A percentile compares a stretch with the other conserved stretches of the same genome.
These are phyloP conservation scores for Cladophialophora bantiana DNA, from an alignment of 2,329 filamentous ascomycete species.

Conservation along the genomic window DNA sequence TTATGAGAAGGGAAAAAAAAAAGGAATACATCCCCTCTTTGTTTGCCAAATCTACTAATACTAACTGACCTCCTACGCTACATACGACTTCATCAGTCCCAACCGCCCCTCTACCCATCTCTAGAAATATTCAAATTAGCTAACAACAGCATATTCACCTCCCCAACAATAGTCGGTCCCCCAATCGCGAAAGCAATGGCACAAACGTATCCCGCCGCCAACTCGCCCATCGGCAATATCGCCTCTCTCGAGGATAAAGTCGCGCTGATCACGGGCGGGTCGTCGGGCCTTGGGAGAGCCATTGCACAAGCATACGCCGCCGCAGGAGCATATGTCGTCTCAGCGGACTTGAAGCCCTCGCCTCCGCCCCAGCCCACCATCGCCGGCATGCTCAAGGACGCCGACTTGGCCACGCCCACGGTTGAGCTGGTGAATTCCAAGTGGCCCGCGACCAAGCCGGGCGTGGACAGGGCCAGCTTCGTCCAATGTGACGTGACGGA, in stretches of 20 bases:
- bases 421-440: slow-evolving; percentile 36
- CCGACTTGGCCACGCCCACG: slow-evolving; percentile 32
- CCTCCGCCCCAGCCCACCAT: slow-evolving; percentile 35
- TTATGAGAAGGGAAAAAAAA: no score
- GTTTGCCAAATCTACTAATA: no score
- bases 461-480: slow-evolving; percentile 17
- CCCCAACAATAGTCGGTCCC: no score
- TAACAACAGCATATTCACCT: no score
- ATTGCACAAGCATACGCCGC: slow-evolving; percentile 53
- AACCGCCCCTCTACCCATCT: no score
- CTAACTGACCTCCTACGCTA: no score
- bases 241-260: slow-evolving; percentile 44
- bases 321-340: slow-evolving; percentile 54
- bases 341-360: slow-evolving; percentile 48
- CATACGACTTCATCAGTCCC: no score
- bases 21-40: no score
- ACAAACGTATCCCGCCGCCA: background rate
- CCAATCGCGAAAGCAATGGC: background rate
- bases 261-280: slow-evolving; percentile 56
- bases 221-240: slow-evolving; percentile 29
- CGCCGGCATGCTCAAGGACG: slow-evolving; percentile 38
- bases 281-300: slow-evolving; percentile 56
- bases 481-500: slow-evolving; percentile 36
- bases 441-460: slow-evolving; percentile 17
- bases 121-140: no score